Conservation (phyloP, 768 basidiomycete genomes). For the Pluteus cervinus region DNA sequence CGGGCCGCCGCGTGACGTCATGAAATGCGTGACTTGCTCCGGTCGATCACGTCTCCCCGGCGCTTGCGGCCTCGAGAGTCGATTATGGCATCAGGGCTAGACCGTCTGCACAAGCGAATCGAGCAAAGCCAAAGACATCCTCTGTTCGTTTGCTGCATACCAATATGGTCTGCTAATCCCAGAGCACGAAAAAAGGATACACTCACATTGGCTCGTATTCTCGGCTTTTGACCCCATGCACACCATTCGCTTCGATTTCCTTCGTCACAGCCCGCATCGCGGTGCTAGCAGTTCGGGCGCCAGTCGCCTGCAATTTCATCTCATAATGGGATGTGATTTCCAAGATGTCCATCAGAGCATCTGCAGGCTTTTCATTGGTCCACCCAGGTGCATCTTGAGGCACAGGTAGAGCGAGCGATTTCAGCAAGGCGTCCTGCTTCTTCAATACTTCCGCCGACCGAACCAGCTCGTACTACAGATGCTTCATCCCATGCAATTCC, state of each 20-base stretch:
- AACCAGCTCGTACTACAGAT: constrained; percentile 56
- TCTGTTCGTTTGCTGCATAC: constrained; percentile 35
- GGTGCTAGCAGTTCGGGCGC: constrained; percentile 41
- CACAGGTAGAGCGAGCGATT: constrained; percentile 28
- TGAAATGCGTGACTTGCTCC: constrained; percentile 8
- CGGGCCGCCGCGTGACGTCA: constrained; percentile 30
- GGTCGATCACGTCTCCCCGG: neutral
- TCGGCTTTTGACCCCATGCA: constrained; percentile 29
- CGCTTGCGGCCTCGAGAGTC: too few species aligned
- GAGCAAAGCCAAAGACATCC: constrained; percentile 47
- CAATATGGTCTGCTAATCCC: constrained; percentile 14
- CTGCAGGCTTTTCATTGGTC: constrained; percentile 29
- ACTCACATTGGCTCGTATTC: constrained; percentile 43
- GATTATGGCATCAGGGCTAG: constrained; percentile 48
- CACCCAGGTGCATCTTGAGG: constrained; percentile 16
- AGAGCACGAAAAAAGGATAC: constrained; percentile 14
- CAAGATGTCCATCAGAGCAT: constrained; percentile 36
- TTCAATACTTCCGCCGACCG: constrained; percentile 44
- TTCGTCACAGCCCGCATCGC: constrained; percentile 53
- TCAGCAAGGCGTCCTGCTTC: constrained; percentile 41
- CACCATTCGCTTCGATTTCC: constrained; percentile 58
- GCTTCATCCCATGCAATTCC: neutral
- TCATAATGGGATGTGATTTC: constrained; percentile 47
- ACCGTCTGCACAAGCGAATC: constrained; percentile 50
- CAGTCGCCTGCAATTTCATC: constrained; percentile 37